Conservation (phyloP, 768 basidiomycete genomes). For the Gloeophyllum trabeum region DNA sequence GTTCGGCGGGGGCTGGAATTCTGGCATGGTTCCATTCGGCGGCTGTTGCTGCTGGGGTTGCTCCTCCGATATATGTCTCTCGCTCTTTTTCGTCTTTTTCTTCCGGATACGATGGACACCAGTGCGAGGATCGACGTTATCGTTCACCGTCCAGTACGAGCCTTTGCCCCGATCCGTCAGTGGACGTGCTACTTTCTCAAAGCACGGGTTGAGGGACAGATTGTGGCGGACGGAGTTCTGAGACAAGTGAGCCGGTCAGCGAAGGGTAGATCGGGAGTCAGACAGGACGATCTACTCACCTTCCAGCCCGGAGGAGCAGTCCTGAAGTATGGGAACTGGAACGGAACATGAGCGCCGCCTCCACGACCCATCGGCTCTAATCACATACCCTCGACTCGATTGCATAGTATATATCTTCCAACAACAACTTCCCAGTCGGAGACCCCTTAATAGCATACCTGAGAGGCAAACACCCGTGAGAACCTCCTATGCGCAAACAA, state of each 20-base stretch:
- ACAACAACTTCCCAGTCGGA: constrained; percentile 72
- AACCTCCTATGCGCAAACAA: neutral
- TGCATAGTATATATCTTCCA: constrained; percentile 89
- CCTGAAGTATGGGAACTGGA: constrained; percentile 84
- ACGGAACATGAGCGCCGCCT: neutral
- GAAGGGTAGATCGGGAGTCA: neutral
- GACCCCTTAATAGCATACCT: constrained; percentile 91
- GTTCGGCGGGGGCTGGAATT: too few relatives aligned
- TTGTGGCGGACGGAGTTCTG: constrained; percentile 91
- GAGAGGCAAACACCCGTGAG: constrained; percentile 7
- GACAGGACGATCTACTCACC: constrained; percentile 31
- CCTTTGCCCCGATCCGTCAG: constrained; percentile 87
- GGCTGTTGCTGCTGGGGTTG: too few relatives aligned
- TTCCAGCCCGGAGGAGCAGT: constrained; percentile 88
- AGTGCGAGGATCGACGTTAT: constrained; percentile 81
- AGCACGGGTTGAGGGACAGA: constrained; percentile 82
- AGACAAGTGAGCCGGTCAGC: constrained; percentile 2
- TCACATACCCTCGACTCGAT: constrained; percentile 72
- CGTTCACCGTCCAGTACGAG: constrained; percentile 88
- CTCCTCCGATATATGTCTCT: constrained; percentile 40
- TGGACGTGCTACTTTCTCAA: constrained; percentile 86
- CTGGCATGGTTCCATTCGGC: constrained; percentile 8
- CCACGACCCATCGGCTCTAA: neutral
- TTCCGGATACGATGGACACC: constrained; percentile 85
- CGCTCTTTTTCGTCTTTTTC: constrained; percentile 61